Evolutionary conservation across 2,329 filamentous ascomycete genomes (phyloP).

Genomic region (Atkinsonella texensis): DNA sequence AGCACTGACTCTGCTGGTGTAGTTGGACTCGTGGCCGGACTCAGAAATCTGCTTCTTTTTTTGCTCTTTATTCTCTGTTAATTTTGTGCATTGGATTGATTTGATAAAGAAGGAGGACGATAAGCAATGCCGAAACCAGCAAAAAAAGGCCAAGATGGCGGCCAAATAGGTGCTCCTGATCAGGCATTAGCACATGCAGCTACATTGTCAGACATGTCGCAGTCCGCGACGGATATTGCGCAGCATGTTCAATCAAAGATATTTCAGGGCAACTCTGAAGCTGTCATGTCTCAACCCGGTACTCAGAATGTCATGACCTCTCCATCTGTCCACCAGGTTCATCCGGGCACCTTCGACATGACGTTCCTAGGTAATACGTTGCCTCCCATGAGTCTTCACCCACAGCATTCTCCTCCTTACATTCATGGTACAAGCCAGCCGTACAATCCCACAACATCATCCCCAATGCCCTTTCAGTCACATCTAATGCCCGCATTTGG

Average conservation of each 20-base stretch:
- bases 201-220: neutral
- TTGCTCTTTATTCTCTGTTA: no score
- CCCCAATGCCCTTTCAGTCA: slow-evolving; percentile 26
- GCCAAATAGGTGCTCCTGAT: neutral
- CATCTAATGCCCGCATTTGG: slow-evolving; percentile 29
- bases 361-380: slow-evolving; percentile 30
- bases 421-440: slow-evolving; percentile 20
- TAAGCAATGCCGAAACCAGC: neutral
- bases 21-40: no score
- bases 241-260: neutral
- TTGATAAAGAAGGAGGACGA: no score
- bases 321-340: slow-evolving; percentile 12
- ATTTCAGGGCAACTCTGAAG: neutral
- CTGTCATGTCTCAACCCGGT: neutral
- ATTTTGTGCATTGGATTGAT: no score
- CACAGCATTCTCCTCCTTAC: slow-evolving; percentile 19
- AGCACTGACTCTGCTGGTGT: no score
- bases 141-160: neutral
- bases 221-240: neutral
- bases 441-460: slow-evolving; percentile 22
- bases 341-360: slow-evolving; percentile 34
- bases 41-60: no score
- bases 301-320: slow-evolving; percentile 30
- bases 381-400: slow-evolving; percentile 28
- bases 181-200: neutral